Evolutionary conservation across 1,284 basidiomycete genomes (phyloP).

Genomic region (Phlebopus sp.): DNA sequence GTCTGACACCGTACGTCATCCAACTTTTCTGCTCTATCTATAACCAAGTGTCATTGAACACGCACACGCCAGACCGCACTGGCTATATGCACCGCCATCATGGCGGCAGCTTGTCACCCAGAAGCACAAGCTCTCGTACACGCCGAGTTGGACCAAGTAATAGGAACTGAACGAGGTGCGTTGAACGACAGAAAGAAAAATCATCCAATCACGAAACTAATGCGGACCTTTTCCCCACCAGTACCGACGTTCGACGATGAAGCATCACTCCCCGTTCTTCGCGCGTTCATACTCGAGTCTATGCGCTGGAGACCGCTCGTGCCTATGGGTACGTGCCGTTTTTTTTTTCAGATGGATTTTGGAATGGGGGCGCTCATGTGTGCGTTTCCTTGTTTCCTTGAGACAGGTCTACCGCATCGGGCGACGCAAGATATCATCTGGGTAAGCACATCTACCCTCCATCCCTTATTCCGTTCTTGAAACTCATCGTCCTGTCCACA

Average conservation of each 20-base stretch:
- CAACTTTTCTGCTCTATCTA: not conserved
- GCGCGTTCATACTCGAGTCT: constrained; percentile 37
- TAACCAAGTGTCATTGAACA: not conserved
- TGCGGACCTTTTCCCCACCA: too few relatives aligned
- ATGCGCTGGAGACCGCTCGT: constrained; percentile 39
- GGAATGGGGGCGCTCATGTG: too few relatives aligned
- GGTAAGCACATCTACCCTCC: too few relatives aligned
- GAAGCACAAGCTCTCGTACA: constrained; percentile 38
- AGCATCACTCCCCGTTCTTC: constrained; percentile 31
- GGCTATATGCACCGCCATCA: constrained; percentile 37
- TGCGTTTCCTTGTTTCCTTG: too few relatives aligned
- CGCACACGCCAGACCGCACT: constrained; percentile 31
- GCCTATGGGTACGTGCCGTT: constrained; percentile 7
- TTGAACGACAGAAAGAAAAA: too few relatives aligned
- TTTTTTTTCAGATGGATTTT: too few relatives aligned
- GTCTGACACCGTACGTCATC: constrained; percentile 31
- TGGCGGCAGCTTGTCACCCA: constrained; percentile 41
- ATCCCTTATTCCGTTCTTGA: not conserved
- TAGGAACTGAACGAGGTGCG: constrained; percentile 33
- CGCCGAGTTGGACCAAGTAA: constrained; percentile 37
- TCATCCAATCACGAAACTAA: too few relatives aligned
- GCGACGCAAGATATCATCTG: constrained; percentile 36
- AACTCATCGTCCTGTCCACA: not conserved
- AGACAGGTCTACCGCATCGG: constrained; percentile 29
- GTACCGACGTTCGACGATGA: constrained; percentile 35